A percentile compares a stretch with the other conserved stretches of the same genome.
Evolutionary conservation across 495 filamentous ascomycete species (phyloP).

Genomic region (Darksidea phi): DNA sequence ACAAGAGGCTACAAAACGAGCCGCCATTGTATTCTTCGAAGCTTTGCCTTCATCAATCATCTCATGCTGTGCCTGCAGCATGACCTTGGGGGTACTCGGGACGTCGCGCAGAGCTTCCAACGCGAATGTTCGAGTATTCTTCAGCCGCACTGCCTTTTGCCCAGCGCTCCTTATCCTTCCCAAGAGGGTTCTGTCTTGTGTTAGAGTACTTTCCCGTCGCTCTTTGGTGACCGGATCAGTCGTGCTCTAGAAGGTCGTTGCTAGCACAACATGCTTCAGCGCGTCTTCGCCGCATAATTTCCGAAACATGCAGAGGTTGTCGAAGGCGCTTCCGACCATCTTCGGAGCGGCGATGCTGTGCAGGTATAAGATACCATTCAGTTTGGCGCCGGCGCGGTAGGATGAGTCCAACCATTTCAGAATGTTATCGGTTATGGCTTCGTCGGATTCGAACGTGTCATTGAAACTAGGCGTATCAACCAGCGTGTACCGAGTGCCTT

Average conservation of each 20-base stretch:
- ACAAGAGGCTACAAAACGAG: slow-evolving; percentile 1
- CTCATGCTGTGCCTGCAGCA: slow-evolving; percentile 39
- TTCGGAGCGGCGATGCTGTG: slow-evolving; percentile 9
- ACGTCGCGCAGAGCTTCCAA: slow-evolving; percentile 27
- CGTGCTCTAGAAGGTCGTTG: slow-evolving; percentile 15
- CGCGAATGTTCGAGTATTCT: neutral
- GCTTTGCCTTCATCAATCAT: slow-evolving; percentile 35
- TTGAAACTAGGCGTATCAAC: slow-evolving; percentile 26
- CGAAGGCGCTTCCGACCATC: slow-evolving; percentile 6
- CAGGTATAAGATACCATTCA: slow-evolving; percentile 21
- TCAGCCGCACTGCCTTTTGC: slow-evolving; percentile 2
- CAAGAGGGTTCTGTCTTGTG: slow-evolving; percentile 39
- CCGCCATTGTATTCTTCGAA: slow-evolving; percentile 37
- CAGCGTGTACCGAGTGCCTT: slow-evolving; percentile 20
- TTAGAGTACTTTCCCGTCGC: slow-evolving; percentile 7
- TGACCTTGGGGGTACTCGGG: slow-evolving; percentile 31
- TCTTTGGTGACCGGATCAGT: neutral
- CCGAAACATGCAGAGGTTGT: slow-evolving; percentile 18
- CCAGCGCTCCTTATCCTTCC: slow-evolving; percentile 18
- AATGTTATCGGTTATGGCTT: slow-evolving; percentile 2
- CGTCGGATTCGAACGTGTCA: slow-evolving; percentile 11
- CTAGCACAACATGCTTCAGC: slow-evolving; percentile 11
- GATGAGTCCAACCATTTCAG: slow-evolving; percentile 8
- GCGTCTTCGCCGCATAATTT: slow-evolving; percentile 21
- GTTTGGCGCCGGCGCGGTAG: slow-evolving; percentile 3